Evolutionary conservation across 2,329 filamentous ascomycete genomes (phyloP).

Genomic region (Stagonosporopsis cucurbitacearum): DNA sequence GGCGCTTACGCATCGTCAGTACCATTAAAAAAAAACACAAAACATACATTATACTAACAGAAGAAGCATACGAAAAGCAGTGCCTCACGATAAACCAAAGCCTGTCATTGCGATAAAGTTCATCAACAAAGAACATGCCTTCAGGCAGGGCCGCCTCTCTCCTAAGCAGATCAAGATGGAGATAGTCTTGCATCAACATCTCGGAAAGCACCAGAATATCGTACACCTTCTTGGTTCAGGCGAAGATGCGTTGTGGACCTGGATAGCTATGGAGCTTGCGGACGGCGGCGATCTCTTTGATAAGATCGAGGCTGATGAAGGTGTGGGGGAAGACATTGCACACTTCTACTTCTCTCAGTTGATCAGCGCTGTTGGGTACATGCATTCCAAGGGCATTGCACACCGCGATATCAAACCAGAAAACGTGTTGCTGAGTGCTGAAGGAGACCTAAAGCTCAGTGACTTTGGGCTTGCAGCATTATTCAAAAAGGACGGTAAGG

Average conservation of each 20-base stretch:
- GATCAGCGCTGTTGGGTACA: slow-evolving; percentile 87
- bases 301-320: slow-evolving; percentile 98
- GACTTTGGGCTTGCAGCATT: slow-evolving; percentile 96
- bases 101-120: slow-evolving; percentile 97
- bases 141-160: slow-evolving; percentile 85
- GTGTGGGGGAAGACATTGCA: slow-evolving; percentile 91
- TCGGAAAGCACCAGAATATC: slow-evolving; percentile 89
- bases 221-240: slow-evolving; percentile 91
- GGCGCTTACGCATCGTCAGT: slow-evolving; percentile 95
- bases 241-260: slow-evolving; percentile 86
- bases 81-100: slow-evolving; percentile 69
- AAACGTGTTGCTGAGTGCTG: slow-evolving; percentile 86
- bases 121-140: slow-evolving; percentile 96
- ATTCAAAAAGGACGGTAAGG: slow-evolving; percentile 85
- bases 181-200: slow-evolving; percentile 84
- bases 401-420: slow-evolving; percentile 81
- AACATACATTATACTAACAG: neutral
- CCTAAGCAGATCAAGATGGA: slow-evolving; percentile 91
- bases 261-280: slow-evolving; percentile 98
- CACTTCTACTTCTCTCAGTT: slow-evolving; percentile 96
- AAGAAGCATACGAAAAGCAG: slow-evolving; percentile 85
- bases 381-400: slow-evolving; percentile 94
- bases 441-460: slow-evolving; percentile 89
- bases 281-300: slow-evolving; percentile 97
- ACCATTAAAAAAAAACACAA: neutral